phyloP scores from a whole-genome alignment of 805 yeast species.

The Kuraishia cidri region DNA sequence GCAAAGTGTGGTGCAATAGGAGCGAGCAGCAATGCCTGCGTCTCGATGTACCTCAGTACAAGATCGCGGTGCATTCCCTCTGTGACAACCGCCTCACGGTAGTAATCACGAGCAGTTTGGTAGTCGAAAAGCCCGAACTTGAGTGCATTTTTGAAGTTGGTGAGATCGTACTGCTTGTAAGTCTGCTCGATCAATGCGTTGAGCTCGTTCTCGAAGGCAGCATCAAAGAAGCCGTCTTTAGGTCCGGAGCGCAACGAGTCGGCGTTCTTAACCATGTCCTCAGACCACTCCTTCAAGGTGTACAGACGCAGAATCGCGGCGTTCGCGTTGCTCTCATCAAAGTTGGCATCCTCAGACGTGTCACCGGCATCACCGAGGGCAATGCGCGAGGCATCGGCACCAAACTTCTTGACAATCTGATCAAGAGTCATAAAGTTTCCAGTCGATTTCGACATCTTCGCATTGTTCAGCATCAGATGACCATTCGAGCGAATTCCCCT shows the following conservation, averaged over 20 bases:
- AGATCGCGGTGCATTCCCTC: conserved; percentile 75
- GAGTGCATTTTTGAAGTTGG: conserved; percentile 83
- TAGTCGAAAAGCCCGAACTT: conserved; percentile 88
- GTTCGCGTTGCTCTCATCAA: conserved; percentile 93
- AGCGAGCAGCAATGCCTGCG: conserved; percentile 75
- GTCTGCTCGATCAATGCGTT: conserved; percentile 71
- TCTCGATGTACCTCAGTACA: conserved; percentile 73
- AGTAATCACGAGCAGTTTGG: conserved; percentile 93
- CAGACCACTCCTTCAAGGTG: conserved; percentile 94
- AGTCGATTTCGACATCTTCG: conserved; percentile 96
- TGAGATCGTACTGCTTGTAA: conserved; percentile 55
- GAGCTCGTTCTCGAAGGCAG: conserved; percentile 91
- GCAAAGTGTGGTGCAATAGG: conserved; percentile 97
- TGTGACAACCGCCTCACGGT: conserved; percentile 63
- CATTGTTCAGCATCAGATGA: conserved; percentile 89
- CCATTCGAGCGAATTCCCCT: conserved; percentile 91
- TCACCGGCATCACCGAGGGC: conserved; percentile 99
- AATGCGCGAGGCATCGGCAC: conserved; percentile 96
- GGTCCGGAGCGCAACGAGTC: conserved; percentile 50
- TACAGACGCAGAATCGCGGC: conserved; percentile 93
- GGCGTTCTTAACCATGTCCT: conserved; percentile 50
- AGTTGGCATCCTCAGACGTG: conserved; percentile 93
- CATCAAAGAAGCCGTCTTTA: conserved; percentile 63
- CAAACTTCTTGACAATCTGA: conserved; percentile 79
- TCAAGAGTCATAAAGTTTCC: conserved; percentile 93